Evolutionary conservation across 176 grass and related monocot species (phyloP).

Genomic region (Saccharum spontaneum): DNA sequence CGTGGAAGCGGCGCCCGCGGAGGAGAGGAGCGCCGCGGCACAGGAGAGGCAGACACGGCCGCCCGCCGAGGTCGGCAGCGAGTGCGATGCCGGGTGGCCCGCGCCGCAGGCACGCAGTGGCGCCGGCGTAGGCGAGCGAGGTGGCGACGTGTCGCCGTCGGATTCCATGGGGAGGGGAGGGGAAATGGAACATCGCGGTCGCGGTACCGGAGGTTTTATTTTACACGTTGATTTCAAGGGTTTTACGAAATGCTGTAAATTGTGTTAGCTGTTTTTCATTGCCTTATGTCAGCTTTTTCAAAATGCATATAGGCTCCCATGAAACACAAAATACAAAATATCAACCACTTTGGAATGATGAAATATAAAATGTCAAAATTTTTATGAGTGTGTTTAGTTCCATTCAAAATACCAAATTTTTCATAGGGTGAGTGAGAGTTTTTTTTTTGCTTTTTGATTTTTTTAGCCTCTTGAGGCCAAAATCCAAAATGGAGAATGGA

Average conservation of each 20-base stretch:
- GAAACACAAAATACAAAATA: too few relatives aligned
- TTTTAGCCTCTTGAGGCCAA: too few relatives aligned
- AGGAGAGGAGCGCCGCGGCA: slow-evolving; percentile 62
- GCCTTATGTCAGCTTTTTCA: too few relatives aligned
- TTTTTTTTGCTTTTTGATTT: too few relatives aligned
- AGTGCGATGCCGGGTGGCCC: slow-evolving; percentile 68
- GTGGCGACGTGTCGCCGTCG: slow-evolving; percentile 29
- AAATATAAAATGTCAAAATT: too few relatives aligned
- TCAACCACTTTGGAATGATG: too few relatives aligned
- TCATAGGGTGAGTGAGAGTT: too few relatives aligned
- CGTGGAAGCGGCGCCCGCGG: slow-evolving; percentile 39
- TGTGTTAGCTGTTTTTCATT: too few relatives aligned
- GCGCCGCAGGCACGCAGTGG: slow-evolving; percentile 46
- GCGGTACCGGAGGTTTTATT: background rate
- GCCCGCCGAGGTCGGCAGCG: slow-evolving; percentile 49
- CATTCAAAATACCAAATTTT: too few relatives aligned
- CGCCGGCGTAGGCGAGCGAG: background rate
- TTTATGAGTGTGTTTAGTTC: too few relatives aligned
- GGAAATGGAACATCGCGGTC: background rate
- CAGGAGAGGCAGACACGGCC: slow-evolving; percentile 76
- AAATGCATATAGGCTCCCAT: too few relatives aligned
- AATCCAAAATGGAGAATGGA: too few relatives aligned
- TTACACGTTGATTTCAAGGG: background rate
- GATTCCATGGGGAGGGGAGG: slow-evolving; percentile 33
- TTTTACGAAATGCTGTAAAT: background rate